Percentiles rank a stretch among this genome's conserved stretches.
phyloP scores from a whole-genome alignment of 208 protist genomes.

The Trypanosoma boissoni region DNA sequence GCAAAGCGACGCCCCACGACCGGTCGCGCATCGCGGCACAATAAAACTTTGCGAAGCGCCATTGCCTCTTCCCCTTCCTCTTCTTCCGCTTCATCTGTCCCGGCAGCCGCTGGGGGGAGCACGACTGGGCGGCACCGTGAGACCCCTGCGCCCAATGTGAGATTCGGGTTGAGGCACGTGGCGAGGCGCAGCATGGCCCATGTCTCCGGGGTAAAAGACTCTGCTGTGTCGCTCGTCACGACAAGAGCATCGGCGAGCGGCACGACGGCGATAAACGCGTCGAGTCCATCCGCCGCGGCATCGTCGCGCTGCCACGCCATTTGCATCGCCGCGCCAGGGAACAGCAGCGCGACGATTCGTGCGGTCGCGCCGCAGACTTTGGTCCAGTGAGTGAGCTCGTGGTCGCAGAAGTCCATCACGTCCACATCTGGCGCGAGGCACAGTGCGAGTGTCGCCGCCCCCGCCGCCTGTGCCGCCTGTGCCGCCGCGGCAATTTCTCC shows the following conservation, averaged over 20 bases:
- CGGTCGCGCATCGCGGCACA: constrained; percentile 20
- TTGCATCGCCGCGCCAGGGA: constrained; percentile 11
- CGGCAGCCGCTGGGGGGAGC: neutral
- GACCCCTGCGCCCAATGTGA: constrained; percentile 28
- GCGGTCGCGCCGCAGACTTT: constrained; percentile 31
- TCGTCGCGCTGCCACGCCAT: constrained; percentile 20
- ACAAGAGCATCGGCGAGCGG: constrained; percentile 43
- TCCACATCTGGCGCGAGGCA: too few species aligned
- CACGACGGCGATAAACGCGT: constrained; percentile 29
- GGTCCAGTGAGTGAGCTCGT: too few species aligned
- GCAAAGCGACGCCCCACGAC: constrained; percentile 35
- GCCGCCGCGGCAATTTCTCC: constrained; percentile 12
- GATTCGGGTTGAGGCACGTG: constrained; percentile 26
- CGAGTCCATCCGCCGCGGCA: constrained; percentile 8
- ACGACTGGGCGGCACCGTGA: constrained; percentile 6
- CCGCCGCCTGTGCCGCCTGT: too few species aligned
- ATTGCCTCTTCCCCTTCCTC: neutral
- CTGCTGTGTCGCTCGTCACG: constrained; percentile 18
- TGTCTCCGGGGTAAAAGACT: constrained; percentile 22
- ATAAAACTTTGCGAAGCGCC: constrained; percentile 1
- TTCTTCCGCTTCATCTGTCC: neutral
- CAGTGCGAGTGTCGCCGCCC: too few species aligned
- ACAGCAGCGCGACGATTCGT: constrained; percentile 39
- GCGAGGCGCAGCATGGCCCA: constrained; percentile 31
- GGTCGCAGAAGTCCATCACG: too few species aligned